Conservation (phyloP, 805 yeast genomes). For the Candida nitratophila region DNA sequence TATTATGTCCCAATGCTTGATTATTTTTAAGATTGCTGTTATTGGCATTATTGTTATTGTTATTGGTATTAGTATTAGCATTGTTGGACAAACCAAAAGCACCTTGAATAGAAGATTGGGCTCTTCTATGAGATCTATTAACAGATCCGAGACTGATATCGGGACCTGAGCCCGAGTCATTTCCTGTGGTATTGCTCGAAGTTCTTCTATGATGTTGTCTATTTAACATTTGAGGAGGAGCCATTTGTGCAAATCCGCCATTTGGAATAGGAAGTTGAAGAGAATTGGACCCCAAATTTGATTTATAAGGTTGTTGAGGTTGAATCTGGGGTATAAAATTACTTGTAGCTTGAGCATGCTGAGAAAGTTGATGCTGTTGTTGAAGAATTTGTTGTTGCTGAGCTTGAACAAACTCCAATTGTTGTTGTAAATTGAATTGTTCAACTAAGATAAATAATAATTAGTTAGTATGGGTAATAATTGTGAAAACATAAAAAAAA, state of each 20-base stretch:
- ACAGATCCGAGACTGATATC: constrained; percentile 9
- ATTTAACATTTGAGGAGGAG: constrained; percentile 22
- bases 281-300: constrained; percentile 4
- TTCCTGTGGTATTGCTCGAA: constrained; percentile 14
- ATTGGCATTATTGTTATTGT: constrained; percentile 13
- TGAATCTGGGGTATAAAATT: constrained; percentile 15
- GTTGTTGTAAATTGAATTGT: constrained; percentile 83
- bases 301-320: not conserved
- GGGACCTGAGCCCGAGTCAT: constrained; percentile 8
- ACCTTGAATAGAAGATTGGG: constrained; percentile 26
- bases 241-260: constrained; percentile 5
- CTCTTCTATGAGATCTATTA: constrained; percentile 36
- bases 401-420: constrained; percentile 83
- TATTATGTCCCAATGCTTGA: constrained; percentile 60
- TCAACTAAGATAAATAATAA: constrained; percentile 43
- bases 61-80: constrained; percentile 2
- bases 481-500: not conserved
- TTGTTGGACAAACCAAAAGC: not conserved
- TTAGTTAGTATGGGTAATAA: constrained; percentile 1
- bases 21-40: constrained; percentile 3
- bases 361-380: constrained; percentile 46
- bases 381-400: constrained; percentile 86
- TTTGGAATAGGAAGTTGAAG: constrained; percentile 6
- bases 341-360: constrained; percentile 9
- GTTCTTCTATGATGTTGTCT: constrained; percentile 25